Evolutionary conservation across 352 stramenopile genomes (phyloP).

Genomic region (Pythium pyrilobum): DNA sequence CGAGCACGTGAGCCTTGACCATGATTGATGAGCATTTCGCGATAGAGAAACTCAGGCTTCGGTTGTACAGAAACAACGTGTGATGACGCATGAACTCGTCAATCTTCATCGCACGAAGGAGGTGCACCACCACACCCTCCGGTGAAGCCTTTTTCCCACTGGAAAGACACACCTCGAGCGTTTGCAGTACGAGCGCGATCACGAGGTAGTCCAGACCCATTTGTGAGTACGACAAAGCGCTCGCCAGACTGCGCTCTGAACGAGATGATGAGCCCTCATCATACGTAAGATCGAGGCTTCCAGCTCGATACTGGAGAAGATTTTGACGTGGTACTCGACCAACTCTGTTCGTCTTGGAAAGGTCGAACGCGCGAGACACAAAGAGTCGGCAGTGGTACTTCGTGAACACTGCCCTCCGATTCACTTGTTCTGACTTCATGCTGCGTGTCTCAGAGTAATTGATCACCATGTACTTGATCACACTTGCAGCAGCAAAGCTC

Average conservation of each 20-base stretch:
- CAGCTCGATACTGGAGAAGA: conserved; percentile 17
- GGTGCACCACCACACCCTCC: conserved; percentile 61
- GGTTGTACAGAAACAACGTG: conserved; percentile 80
- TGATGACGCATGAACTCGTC: conserved; percentile 85
- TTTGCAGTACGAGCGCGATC: conserved; percentile 69
- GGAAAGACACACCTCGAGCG: conserved; percentile 79
- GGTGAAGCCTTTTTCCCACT: conserved; percentile 83
- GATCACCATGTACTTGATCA: conserved; percentile 88
- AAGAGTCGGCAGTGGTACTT: conserved; percentile 83
- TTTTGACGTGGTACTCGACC: conserved; percentile 30
- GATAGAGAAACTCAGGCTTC: conserved; percentile 82
- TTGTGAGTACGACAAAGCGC: conserved; percentile 74
- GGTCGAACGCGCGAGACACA: conserved; percentile 74
- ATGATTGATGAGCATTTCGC: conserved; percentile 84
- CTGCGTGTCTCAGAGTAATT: conserved; percentile 87
- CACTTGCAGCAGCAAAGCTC: conserved; percentile 72
- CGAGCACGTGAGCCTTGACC: conserved; percentile 83
- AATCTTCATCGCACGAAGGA: conserved; percentile 80
- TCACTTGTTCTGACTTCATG: conserved; percentile 81
- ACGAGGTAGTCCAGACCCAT: conserved; percentile 80
- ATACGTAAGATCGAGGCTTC: conserved; percentile 17
- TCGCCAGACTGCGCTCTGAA: conserved; percentile 68
- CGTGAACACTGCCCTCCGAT: conserved; percentile 78
- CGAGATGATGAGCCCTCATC: conserved; percentile 32
- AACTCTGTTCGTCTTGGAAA: conserved; percentile 71